Base-by-base conservation (phyloP, 352 stramenopile species). In the Achlya hypogyna region DNA sequence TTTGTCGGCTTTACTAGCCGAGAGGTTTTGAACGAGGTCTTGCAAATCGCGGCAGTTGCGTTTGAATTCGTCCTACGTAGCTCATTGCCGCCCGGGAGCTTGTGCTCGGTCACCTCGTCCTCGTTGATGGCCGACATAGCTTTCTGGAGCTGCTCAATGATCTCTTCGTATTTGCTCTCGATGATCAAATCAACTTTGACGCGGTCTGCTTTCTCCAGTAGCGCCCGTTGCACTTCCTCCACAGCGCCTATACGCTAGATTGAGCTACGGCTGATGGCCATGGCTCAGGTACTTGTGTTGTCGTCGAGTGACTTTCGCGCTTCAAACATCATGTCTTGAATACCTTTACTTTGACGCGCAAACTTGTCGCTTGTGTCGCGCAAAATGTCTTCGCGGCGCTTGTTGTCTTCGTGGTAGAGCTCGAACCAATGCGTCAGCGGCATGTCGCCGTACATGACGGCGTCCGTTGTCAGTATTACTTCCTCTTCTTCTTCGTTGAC, bases 71-170 rank as follows among this genome's bases (percentile, higher is more conserved):
- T 93, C 84, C 43, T 62, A 69, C 22, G 5, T 60, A 60, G 22
- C 6, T 27, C 28, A 63, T 51, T 20, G 23, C 47, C 12, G 14
- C 22, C 12, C 22, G 2, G 5, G 18, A 42, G 42, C 6, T 45
- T 16, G 6, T n/a, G n/a, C n/a, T n/a, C n/a, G n/a, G n/a, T n/a
- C n/a, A 69, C 45, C 52, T 63, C 70, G 52, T 96, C 88, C 38
- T 96, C 88, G 31, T 85, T 83, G 53, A 95, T 78, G 12, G 93
- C 86, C 0, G 82, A 86, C 5, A 96, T 73, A 10, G 88, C 88
- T 68, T 91, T 92, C 69, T 96, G 87, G 16, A 96, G 71, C 56
- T 96, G 88, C 69, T 95, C 92, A 66, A 91, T 96, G 49, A 96
- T 96, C 73, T 95, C 86, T 69, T 96, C 87, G 74, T 96, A 96